Evolutionary conservation across 805 yeast genomes (phyloP).

Genomic region (Wickerhamomyces mucosus): DNA sequence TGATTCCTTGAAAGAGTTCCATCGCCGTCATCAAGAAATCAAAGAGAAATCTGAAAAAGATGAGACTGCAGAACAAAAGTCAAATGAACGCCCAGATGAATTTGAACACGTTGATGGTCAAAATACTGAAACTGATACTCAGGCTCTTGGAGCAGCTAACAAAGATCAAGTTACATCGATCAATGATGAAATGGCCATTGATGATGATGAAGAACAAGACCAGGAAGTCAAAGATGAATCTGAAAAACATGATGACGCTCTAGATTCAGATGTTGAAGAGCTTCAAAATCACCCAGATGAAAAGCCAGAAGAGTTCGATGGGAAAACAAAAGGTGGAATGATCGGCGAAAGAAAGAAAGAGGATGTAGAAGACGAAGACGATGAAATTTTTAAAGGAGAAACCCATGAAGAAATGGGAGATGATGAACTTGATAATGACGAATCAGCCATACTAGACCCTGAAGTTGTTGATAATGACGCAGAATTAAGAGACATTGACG

Average conservation of each 20-base stretch:
- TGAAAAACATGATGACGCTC: constrained; percentile 17
- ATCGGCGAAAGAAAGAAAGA: constrained; percentile 36
- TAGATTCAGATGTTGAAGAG: constrained; percentile 22
- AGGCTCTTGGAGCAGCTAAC: constrained; percentile 86
- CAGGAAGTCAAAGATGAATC: constrained; percentile 22
- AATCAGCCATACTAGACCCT: constrained; percentile 15
- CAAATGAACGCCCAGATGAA: constrained; percentile 71
- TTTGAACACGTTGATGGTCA: constrained; percentile 79
- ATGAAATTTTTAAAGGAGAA: constrained; percentile 22
- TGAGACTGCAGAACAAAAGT: constrained; percentile 39
- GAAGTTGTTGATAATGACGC: constrained; percentile 16
- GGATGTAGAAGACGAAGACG: constrained; percentile 23
- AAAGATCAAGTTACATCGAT: constrained; percentile 69
- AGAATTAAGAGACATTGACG: constrained; percentile 44
- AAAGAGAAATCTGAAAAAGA: constrained; percentile 49
- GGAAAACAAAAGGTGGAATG: constrained; percentile 40
- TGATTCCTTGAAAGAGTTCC: constrained; percentile 84
- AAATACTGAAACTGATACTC: constrained; percentile 70
- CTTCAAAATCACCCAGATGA: constrained; percentile 16
- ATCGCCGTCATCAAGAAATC: constrained; percentile 83
- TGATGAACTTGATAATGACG: constrained; percentile 19
- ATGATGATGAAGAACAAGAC: constrained; percentile 46
- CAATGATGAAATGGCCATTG: constrained; percentile 75
- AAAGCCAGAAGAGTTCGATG: constrained; percentile 37
- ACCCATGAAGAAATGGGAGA: constrained; percentile 14